Base-by-base conservation (phyloP, 345 rosid species). In the Gynandropsis gynandra region DNA sequence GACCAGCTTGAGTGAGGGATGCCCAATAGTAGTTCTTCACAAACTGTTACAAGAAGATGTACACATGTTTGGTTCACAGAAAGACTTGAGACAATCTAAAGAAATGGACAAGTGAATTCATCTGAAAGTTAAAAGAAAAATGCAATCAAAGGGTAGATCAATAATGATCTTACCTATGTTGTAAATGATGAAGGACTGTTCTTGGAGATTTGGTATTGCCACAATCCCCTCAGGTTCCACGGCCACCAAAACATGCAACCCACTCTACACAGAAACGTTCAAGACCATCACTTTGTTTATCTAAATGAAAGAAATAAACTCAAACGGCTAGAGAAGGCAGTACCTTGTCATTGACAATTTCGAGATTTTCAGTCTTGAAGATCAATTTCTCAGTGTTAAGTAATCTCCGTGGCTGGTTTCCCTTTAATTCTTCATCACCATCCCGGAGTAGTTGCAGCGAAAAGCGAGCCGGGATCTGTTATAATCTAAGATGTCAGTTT, bases 201-300 rank as follows among this genome's bases (percentile, higher is more conserved):
- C 93, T 16, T 62, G 48, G 10, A 72, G 60, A 39, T 79, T 54
- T 17, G 71, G 80, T 40, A 77, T 76, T 47, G 93, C 95, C 44
- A 87, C 95, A 50, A 92, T 53, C 16, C 93, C 89, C 69, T 84
- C 89, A 10, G 96, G 82, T 60, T 90, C 85, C 61, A 84, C 96
- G 1, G 74, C 69, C 60, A 80, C 85, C 71, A 77, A 47, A 42
- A 87, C 76, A 38, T 54, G 54, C 43, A 74, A 50, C 48, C 80
- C 76, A 0, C 62, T 78, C 96, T 82, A 72, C 39, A 59, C 39
- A 31, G 16, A 18, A 17, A 40, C 47, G 29, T 55, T 24, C 8
- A 15, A 31, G 9, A 31, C 17, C 42, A 32, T 6, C 19, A 18
- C 14, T 17, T n/a, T 8, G 15, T 42, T 58, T 50, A 14, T 15